Evolutionary conservation across 345 rosid genomes (phyloP).

Genomic region (Noccaea bulbosa): DNA sequence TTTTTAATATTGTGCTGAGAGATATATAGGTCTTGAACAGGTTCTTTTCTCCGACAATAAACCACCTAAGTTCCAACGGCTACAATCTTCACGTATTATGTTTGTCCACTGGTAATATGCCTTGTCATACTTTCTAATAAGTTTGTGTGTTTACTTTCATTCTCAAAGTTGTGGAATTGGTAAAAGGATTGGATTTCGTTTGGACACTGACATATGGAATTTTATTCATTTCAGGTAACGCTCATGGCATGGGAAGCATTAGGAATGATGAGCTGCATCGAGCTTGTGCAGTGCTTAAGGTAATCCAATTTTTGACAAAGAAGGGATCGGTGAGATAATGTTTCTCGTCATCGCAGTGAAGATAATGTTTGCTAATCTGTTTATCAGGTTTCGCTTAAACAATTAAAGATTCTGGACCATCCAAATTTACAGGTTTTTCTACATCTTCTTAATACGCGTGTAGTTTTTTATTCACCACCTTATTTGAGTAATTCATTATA

Average conservation of each 20-base stretch:
- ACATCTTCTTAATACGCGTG: background rate
- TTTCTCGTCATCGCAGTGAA: conserved; percentile 21
- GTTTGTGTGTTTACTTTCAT: background rate
- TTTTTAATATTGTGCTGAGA: conserved; percentile 13
- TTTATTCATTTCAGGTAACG: conserved; percentile 57
- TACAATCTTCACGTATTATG: conserved; percentile 72
- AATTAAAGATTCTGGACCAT: conserved; percentile 68
- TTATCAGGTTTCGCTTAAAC: conserved; percentile 60
- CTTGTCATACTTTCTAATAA: too few species aligned
- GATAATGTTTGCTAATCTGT: conserved; percentile 11
- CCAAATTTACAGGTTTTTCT: conserved; percentile 66
- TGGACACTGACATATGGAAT: background rate
- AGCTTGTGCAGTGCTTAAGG: conserved; percentile 80
- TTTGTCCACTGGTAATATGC: conserved; percentile 69
- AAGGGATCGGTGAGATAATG: background rate
- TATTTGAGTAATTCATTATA: background rate
- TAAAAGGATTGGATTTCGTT: background rate
- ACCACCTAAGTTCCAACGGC: conserved; percentile 63
- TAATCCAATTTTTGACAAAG: conserved; percentile 29
- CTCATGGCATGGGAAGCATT: conserved; percentile 75
- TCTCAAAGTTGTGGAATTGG: too few species aligned
- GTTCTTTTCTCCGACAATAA: conserved; percentile 92
- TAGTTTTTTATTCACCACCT: conserved; percentile 7
- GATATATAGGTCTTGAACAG: conserved; percentile 45
- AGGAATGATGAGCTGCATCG: conserved; percentile 65